Evolutionary conservation across 352 stramenopile genomes (phyloP), one percentile per base, ranked within the genome.

Genomic region (Phytopythium mirpurense): DNA sequence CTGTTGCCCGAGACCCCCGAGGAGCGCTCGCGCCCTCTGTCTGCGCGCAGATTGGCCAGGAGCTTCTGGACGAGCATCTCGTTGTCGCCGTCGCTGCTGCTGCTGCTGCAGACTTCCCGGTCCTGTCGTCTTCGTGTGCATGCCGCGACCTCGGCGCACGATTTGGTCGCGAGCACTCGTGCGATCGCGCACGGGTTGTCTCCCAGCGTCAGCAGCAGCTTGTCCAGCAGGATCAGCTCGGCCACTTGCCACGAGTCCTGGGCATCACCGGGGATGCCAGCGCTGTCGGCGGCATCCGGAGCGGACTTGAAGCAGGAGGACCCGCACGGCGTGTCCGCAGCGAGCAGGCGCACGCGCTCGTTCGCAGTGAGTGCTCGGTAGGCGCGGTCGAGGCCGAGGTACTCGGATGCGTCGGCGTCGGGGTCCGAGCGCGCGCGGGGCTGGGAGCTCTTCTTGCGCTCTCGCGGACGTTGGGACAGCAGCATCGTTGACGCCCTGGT

Each of bases 1-100:
- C 57, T 84, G 63, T 89, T 91, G 36, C 76, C 78, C 11, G 71
- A 62, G 26, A 72, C 71, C 6, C 64, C 69, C 42, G 67, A 64
- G 11, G 35, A 56, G 46, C 63, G 54, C 29, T 78, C 67, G 29
- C 62, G 52, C 31, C 68, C 48, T 26, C 23, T 34, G 36, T 54
- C 31, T 6, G 48, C 3, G 6, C 35, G 34, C 23, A 45, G 23
- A 12, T 34, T 43, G 6, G 21, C 23, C 14, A 54, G 6, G 34
- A 54, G 34, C 15, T 18, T 24, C 15, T 15, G 34, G 3, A 14
- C 18, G 2, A 21, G 18, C 32, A 34, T 15, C 8, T 54, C n/a
- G 10, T 38, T 42, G 12, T 41, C 24, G 1, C 46, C 16, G 0
- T 5, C 26, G 24, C 9, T 26, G 16, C 24, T 15, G 8, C 18